Conservation (phyloP, 2,329 filamentous ascomycete genomes). For the Botrytis medusae region DNA sequence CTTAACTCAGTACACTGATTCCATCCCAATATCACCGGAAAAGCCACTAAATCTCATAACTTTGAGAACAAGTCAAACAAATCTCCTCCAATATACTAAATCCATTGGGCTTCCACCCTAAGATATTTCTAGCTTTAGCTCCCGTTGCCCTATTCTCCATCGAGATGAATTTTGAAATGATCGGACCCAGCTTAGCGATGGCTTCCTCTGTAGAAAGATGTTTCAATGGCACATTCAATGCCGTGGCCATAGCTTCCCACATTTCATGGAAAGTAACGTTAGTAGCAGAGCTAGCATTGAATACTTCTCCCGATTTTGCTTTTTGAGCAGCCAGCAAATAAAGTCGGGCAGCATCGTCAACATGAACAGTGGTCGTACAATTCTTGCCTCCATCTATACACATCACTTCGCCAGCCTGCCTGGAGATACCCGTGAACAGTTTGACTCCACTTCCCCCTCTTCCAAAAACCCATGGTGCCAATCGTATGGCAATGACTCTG, state of each 20-base stretch:
- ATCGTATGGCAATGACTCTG: conserved; percentile 41
- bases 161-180: background rate
- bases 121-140: background rate
- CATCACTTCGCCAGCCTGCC: conserved; percentile 35
- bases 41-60: fast-evolving
- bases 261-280: conserved; percentile 40
- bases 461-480: conserved; percentile 49
- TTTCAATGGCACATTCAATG: conserved; percentile 27
- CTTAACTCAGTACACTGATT: fast-evolving
- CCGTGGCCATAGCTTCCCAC: conserved; percentile 35
- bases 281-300: conserved; percentile 41
- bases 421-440: conserved; percentile 40
- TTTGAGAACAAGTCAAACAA: background rate
- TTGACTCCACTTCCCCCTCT: conserved; percentile 40
- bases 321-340: conserved; percentile 44
- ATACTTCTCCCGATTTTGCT: conserved; percentile 41
- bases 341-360: conserved; percentile 46
- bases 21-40: fast-evolving
- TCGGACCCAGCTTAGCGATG: background rate
- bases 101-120: background rate
- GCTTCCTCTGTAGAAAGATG: background rate
- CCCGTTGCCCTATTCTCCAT: conserved; percentile 13
- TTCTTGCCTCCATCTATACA: conserved; percentile 39
- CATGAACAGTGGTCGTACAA: conserved; percentile 42
- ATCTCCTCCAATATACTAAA: conserved; percentile 5